These are phyloP conservation scores for Coemansia sp. DNA, from an alignment of 192 early-diverging fungal species.

Conservation along the genomic window DNA sequence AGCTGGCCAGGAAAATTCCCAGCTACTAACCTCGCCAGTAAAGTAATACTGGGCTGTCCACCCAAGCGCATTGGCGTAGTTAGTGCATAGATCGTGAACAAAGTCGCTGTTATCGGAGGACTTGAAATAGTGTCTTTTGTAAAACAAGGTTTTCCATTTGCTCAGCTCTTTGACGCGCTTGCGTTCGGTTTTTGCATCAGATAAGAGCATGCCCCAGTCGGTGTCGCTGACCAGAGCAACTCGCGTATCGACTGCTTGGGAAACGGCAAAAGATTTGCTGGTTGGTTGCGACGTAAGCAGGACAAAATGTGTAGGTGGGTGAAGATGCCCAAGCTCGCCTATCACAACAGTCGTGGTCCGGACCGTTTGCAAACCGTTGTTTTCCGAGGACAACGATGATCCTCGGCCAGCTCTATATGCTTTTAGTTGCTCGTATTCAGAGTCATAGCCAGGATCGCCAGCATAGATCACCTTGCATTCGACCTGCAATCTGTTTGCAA, in stretches of 20 bases:
- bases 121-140: conserved; percentile 12
- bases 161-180: conserved; percentile 7
- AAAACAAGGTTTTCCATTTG: conserved; percentile 22
- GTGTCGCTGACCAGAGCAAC: conserved; percentile 23
- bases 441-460: neutral
- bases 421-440: neutral
- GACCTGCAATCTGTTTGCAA: conserved; percentile 5
- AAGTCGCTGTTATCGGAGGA: neutral
- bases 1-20: conserved; percentile 42
- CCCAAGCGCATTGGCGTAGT: conserved; percentile 31
- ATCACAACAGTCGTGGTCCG: conserved; percentile 10
- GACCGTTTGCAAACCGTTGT: neutral
- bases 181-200: conserved; percentile 29
- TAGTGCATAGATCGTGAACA: conserved; percentile 6
- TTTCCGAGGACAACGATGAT: neutral
- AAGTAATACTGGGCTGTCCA: conserved; percentile 47
- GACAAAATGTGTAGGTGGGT: conserved; percentile 12
- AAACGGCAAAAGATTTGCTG: neutral
- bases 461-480: conserved; percentile 10
- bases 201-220: conserved; percentile 30
- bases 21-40: conserved; percentile 27
- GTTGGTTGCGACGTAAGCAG: neutral
- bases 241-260: neutral
- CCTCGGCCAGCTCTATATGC: neutral
- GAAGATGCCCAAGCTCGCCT: conserved; percentile 14